A percentile compares a stretch with the other conserved stretches of the same genome.
Conservation (phyloP, 2,329 filamentous ascomycete genomes). For the Phoma sp. region DNA sequence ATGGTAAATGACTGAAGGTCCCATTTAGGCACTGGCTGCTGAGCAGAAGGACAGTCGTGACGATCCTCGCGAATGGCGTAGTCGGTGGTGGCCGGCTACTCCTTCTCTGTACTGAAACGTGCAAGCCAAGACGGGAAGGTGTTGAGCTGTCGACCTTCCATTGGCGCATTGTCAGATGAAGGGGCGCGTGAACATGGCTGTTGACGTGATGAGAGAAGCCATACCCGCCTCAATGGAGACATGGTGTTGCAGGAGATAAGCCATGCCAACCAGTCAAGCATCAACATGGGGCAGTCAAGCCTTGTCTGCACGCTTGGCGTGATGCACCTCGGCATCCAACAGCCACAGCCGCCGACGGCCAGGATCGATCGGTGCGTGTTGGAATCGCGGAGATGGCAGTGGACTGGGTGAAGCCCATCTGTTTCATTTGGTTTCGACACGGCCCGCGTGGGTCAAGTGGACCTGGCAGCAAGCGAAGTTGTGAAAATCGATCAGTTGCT, state of each 20-base stretch:
- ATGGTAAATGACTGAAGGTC: conserved; percentile 1
- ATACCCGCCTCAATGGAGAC: conserved; percentile 1
- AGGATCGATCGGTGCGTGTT: conserved; percentile 7
- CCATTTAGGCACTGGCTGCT: conserved; percentile 6
- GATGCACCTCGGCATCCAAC: conserved; percentile 24
- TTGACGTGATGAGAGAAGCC: conserved; percentile 10
- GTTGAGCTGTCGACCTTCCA: conserved; percentile 7
- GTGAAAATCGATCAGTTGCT: not conserved
- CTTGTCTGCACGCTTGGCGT: conserved; percentile 35
- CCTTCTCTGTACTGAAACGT: conserved; percentile 6
- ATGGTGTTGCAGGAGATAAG: conserved; percentile 24
- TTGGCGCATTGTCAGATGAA: conserved; percentile 12
- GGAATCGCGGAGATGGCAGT: conserved; percentile 3
- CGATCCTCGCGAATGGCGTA: conserved; percentile 13
- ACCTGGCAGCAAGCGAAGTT: not conserved
- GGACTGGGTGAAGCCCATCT: conserved; percentile 9
- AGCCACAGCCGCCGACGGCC: conserved; percentile 30
- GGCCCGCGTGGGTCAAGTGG: conserved; percentile 10
- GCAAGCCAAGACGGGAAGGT: conserved; percentile 12
- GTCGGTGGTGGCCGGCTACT: conserved; percentile 3
- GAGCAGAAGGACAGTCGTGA: conserved; percentile 4
- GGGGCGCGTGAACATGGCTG: conserved; percentile 9
- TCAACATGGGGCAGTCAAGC: conserved; percentile 28
- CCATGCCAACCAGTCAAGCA: conserved; percentile 32
- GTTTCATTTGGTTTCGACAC: conserved; percentile 11